Percentiles rank a stretch among this genome's conserved stretches.
Evolutionary conservation across 148 eudicot genomes (phyloP).

Genomic region (Persicaria maculosa): DNA sequence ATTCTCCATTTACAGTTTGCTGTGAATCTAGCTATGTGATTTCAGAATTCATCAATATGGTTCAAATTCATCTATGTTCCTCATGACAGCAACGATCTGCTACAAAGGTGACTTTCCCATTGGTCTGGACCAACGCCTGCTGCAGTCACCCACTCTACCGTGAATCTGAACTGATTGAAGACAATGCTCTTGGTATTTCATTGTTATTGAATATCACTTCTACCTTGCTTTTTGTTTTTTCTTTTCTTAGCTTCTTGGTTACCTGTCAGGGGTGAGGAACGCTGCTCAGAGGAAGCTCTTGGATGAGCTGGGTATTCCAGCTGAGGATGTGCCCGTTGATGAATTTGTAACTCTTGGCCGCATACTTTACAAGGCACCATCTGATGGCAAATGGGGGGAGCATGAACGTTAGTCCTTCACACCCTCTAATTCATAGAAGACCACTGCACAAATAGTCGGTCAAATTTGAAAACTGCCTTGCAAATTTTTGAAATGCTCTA

Average conservation of each 20-base stretch:
- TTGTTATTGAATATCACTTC: background rate
- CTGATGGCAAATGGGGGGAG: conserved; percentile 99
- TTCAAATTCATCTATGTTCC: conserved; percentile 11
- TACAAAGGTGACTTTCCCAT: conserved; percentile 89
- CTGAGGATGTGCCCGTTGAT: conserved; percentile 91
- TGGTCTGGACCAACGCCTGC: conserved; percentile 98
- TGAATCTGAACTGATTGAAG: conserved; percentile 73
- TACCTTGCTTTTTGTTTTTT: background rate
- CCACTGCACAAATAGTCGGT: too few species aligned
- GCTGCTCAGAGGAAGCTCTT: conserved; percentile 96
- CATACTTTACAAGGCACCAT: conserved; percentile 93
- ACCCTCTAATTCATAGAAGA: background rate
- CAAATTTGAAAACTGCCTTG: too few species aligned
- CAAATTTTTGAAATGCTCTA: too few species aligned
- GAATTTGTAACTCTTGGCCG: conserved; percentile 85
- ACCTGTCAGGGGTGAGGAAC: conserved; percentile 68
- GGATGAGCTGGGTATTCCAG: conserved; percentile 88
- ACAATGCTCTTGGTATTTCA: conserved; percentile 58
- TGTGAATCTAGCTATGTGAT: too few species aligned
- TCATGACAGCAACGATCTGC: conserved; percentile 81
- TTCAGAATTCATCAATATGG: background rate
- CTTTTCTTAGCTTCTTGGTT: background rate
- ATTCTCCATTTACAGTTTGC: background rate
- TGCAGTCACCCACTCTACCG: conserved; percentile 93
- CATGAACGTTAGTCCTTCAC: conserved; percentile 60